phyloP scores from a whole-genome alignment of 176 grass and related monocot genomes.

The Carex pumila region DNA sequence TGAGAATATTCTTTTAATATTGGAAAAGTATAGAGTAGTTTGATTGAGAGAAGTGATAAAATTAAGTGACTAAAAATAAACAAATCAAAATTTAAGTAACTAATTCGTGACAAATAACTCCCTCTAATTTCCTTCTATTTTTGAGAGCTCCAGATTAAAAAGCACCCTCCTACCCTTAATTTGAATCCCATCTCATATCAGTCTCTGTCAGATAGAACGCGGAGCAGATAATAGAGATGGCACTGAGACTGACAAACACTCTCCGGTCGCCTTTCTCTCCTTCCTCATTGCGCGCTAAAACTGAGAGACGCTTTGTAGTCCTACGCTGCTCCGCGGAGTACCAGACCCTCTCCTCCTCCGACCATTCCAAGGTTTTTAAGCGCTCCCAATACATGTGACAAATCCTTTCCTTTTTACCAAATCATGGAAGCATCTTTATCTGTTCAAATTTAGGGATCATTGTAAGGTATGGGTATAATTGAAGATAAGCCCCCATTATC shows the following conservation, averaged over 20 bases:
- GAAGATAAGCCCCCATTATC: neutral
- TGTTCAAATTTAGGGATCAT: neutral
- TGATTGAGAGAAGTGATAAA: too few species aligned
- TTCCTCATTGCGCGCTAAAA: neutral
- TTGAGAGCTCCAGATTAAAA: neutral
- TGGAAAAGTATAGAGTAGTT: too few species aligned
- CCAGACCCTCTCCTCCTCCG: slow-evolving; percentile 10
- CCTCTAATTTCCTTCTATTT: neutral
- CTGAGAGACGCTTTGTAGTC: neutral
- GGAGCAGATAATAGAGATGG: neutral
- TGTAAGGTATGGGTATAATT: neutral
- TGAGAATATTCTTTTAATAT: too few species aligned
- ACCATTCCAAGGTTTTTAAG: slow-evolving; percentile 3
- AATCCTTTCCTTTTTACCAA: neutral
- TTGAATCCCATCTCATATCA: neutral
- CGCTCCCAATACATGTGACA: neutral
- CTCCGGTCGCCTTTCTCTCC: neutral
- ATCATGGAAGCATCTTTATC: neutral
- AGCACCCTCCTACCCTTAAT: neutral
- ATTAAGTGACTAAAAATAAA: too few species aligned
- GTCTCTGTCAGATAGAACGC: neutral
- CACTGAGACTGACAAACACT: slow-evolving; percentile 7
- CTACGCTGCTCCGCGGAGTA: slow-evolving; percentile 14
- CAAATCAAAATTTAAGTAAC: too few species aligned
- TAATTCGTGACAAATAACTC: too few species aligned